Evolutionary conservation across 2,329 filamentous ascomycete genomes (phyloP).

Genomic region (Sclerotinia nivalis): DNA sequence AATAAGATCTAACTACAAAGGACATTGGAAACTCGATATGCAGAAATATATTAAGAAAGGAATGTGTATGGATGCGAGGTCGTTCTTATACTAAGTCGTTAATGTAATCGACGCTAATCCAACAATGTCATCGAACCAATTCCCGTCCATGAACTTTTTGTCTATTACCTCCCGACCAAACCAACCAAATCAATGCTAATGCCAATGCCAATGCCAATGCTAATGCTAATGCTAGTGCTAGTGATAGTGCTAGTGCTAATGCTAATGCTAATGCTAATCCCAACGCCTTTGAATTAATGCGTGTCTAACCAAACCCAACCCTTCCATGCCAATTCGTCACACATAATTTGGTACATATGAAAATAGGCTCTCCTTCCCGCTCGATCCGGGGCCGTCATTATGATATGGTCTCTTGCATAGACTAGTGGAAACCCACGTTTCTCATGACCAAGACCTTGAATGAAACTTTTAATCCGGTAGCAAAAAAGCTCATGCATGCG

Average conservation of each 20-base stretch:
- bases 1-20: too few relatives aligned
- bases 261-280: not conserved
- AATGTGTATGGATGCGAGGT: too few relatives aligned
- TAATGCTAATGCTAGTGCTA: not conserved
- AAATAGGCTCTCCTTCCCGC: not conserved
- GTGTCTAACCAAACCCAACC: not conserved
- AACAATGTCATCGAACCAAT: not conserved
- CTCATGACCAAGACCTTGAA: not conserved
- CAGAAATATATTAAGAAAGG: too few relatives aligned
- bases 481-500: not conserved
- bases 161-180: not conserved
- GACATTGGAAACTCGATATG: too few relatives aligned
- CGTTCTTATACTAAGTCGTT: too few relatives aligned
- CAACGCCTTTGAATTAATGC: not conserved
- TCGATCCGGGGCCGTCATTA: not conserved
- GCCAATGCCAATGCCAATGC: not conserved
- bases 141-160: not conserved
- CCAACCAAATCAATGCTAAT: not conserved
- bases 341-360: slow-evolving; percentile 2
- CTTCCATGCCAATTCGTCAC: slow-evolving; percentile 12
- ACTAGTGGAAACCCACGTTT: not conserved
- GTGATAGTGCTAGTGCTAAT: not conserved
- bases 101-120: not conserved
- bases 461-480: not conserved
- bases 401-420: not conserved